phyloP scores from a whole-genome alignment of 2,329 filamentous ascomycete genomes.

The Exserohilum turcica region DNA sequence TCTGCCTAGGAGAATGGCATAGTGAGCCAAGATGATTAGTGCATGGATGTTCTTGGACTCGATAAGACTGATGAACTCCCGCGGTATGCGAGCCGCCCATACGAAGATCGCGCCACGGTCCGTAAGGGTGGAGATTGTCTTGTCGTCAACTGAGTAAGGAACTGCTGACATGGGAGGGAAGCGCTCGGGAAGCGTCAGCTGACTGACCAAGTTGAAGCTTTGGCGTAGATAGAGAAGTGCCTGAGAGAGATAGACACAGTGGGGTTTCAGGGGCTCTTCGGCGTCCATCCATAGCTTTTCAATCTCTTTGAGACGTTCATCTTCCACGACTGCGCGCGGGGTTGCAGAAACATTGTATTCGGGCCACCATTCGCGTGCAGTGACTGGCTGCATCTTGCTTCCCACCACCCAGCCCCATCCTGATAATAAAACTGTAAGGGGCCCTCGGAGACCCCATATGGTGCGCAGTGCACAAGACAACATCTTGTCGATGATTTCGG shows the following conservation, averaged over 20 bases:
- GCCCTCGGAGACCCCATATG: slow-evolving; percentile 40
- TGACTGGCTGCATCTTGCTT: slow-evolving; percentile 35
- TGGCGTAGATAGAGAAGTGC: slow-evolving; percentile 37
- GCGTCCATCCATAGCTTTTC: slow-evolving; percentile 33
- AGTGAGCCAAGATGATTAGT: slow-evolving; percentile 48
- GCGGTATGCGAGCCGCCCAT: slow-evolving; percentile 36
- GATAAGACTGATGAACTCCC: slow-evolving; percentile 38
- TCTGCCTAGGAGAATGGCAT: slow-evolving; percentile 43
- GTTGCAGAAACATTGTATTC: slow-evolving; percentile 26
- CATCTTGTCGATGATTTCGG: slow-evolving; percentile 35
- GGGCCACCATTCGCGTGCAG: slow-evolving; percentile 44
- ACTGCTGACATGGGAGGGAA: slow-evolving; percentile 36
- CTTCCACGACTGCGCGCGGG: slow-evolving; percentile 34
- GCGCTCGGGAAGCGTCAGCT: slow-evolving; percentile 32
- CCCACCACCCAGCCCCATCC: slow-evolving; percentile 40
- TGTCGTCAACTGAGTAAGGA: slow-evolving; percentile 37
- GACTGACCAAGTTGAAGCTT: slow-evolving; percentile 38
- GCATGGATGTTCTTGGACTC: slow-evolving; percentile 39
- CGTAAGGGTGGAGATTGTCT: slow-evolving; percentile 33
- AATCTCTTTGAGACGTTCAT: slow-evolving; percentile 30
- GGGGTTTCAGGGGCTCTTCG: slow-evolving; percentile 13
- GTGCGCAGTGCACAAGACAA: slow-evolving; percentile 31
- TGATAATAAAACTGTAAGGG: slow-evolving; percentile 36
- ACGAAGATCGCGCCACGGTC: slow-evolving; percentile 44
- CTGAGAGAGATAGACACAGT: slow-evolving; percentile 26